A percentile compares a stretch with the other conserved stretches of the same genome.
phyloP scores from a whole-genome alignment of 768 basidiomycete species.

The Inosperma sp. region DNA sequence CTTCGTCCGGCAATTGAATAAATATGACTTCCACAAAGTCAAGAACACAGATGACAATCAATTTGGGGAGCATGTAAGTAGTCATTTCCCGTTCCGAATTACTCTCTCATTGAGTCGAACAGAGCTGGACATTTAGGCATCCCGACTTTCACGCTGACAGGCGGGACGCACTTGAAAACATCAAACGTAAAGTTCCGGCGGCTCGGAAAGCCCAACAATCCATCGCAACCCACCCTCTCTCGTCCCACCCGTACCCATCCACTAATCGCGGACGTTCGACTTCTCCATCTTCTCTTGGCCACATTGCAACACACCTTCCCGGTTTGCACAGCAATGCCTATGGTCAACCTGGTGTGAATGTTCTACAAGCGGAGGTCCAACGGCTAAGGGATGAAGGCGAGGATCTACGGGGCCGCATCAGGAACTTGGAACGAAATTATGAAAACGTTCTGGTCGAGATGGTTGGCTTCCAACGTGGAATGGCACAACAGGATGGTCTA shows the following conservation, averaged over 20 bases:
- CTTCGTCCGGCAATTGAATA: slow-evolving; percentile 91
- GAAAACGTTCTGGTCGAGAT: slow-evolving; percentile 36
- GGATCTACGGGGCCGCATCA: slow-evolving; percentile 31
- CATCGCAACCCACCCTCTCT: slow-evolving; percentile 24
- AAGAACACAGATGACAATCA: slow-evolving; percentile 83
- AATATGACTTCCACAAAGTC: slow-evolving; percentile 96
- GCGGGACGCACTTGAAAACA: slow-evolving; percentile 52
- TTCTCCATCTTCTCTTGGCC: slow-evolving; percentile 17
- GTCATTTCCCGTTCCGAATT: not conserved
- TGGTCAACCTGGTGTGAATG: slow-evolving; percentile 9
- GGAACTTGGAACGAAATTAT: slow-evolving; percentile 37
- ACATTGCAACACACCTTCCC: slow-evolving; percentile 8
- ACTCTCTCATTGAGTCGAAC: not conserved
- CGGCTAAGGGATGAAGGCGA: slow-evolving; percentile 31
- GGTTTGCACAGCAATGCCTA: not conserved
- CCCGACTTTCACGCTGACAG: slow-evolving; percentile 55
- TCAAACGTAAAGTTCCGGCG: slow-evolving; percentile 56
- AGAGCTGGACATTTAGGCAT: slow-evolving; percentile 59
- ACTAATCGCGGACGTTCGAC: slow-evolving; percentile 7
- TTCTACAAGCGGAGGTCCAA: slow-evolving; percentile 26
- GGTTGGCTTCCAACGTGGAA: slow-evolving; percentile 34
- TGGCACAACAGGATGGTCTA: slow-evolving; percentile 78
- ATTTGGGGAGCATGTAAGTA: slow-evolving; percentile 56
- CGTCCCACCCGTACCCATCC: slow-evolving; percentile 25
- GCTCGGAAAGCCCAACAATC: slow-evolving; percentile 44